Percentiles rank a stretch among this genome's conserved stretches.
phyloP scores from a whole-genome alignment of 169 alveolate genomes.

The Plasmodium relictum region DNA sequence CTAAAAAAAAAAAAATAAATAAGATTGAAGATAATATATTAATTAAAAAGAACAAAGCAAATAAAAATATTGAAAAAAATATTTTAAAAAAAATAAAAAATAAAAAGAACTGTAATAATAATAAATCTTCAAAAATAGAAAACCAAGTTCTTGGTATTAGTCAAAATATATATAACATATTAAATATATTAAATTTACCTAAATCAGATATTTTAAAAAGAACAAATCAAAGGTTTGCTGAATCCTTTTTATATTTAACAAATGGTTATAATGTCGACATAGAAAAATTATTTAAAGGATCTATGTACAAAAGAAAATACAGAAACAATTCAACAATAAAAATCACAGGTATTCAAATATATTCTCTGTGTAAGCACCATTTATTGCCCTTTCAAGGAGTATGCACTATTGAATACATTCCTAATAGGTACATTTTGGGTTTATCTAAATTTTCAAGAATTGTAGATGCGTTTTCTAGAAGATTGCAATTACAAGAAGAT shows the following conservation, averaged over 20 bases:
- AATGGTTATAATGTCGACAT: conserved; percentile 43
- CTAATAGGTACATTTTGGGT: conserved; percentile 55
- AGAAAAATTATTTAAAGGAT: conserved; percentile 36
- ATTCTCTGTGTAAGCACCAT: conserved; percentile 74
- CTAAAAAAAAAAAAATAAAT: too few species aligned
- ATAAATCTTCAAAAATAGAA: not conserved
- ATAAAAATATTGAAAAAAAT: not conserved
- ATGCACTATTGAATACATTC: conserved; percentile 54
- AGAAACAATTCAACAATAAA: conserved; percentile 34
- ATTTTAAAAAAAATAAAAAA: not conserved
- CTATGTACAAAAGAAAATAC: conserved; percentile 64
- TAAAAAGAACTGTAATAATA: not conserved
- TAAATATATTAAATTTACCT: conserved; percentile 30
- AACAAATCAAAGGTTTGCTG: conserved; percentile 45
- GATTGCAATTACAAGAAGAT: conserved; percentile 70
- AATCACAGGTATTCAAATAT: conserved; percentile 42
- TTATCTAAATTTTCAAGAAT: conserved; percentile 69
- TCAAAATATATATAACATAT: conserved; percentile 21
- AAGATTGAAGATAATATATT: not conserved
- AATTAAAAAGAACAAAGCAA: not conserved
- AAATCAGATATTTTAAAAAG: conserved; percentile 41
- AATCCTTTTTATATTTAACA: conserved; percentile 50
- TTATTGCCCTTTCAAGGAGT: conserved; percentile 70
- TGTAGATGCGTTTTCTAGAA: conserved; percentile 38
- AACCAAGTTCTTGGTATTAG: conserved; percentile 25